These are phyloP conservation scores for Skeletonema marinoi DNA, from an alignment of 108 stramenopile species.

Conservation along the genomic window DNA sequence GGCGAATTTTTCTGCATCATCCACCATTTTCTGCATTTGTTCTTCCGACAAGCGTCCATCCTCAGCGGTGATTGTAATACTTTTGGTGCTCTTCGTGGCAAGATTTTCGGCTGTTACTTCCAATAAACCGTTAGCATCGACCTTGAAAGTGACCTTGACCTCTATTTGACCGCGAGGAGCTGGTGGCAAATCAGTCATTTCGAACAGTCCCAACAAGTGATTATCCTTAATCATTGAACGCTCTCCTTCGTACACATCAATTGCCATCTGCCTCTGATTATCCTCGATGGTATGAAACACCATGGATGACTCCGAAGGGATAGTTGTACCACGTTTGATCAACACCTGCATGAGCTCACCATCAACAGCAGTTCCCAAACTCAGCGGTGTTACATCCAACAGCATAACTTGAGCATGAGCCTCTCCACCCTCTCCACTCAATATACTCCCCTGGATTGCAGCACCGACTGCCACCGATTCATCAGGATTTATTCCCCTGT, in stretches of 20 bases:
- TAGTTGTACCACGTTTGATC: conserved; percentile 84
- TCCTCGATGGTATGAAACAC: conserved; percentile 64
- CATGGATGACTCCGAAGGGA: conserved; percentile 90
- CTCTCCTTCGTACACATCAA: conserved; percentile 98
- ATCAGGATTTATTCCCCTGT: conserved; percentile 94
- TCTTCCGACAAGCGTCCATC: conserved; percentile 94
- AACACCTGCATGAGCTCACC: conserved; percentile 92
- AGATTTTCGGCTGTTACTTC: conserved; percentile 95
- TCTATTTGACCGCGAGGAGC: conserved; percentile 94
- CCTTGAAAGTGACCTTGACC: conserved; percentile 96
- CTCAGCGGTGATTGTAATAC: conserved; percentile 96
- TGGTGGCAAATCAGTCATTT: conserved; percentile 93
- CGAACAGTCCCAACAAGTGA: conserved; percentile 93
- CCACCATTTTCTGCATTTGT: conserved; percentile 95
- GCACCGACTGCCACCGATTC: conserved; percentile 98
- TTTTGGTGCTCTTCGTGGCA: conserved; percentile 92
- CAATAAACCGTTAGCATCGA: conserved; percentile 96
- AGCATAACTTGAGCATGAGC: conserved; percentile 85
- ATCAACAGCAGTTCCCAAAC: conserved; percentile 92
- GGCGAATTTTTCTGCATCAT: conserved; percentile 91
- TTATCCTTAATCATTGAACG: conserved; percentile 96
- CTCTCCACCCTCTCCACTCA: conserved; percentile 85
- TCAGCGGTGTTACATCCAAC: conserved; percentile 92
- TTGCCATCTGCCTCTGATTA: conserved; percentile 90
- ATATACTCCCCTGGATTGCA: conserved; percentile 95